Evolutionary conservation across 495 filamentous ascomycete genomes (phyloP), one percentile per base, ranked within the genome.

Genomic region (Immersiella caudata): DNA sequence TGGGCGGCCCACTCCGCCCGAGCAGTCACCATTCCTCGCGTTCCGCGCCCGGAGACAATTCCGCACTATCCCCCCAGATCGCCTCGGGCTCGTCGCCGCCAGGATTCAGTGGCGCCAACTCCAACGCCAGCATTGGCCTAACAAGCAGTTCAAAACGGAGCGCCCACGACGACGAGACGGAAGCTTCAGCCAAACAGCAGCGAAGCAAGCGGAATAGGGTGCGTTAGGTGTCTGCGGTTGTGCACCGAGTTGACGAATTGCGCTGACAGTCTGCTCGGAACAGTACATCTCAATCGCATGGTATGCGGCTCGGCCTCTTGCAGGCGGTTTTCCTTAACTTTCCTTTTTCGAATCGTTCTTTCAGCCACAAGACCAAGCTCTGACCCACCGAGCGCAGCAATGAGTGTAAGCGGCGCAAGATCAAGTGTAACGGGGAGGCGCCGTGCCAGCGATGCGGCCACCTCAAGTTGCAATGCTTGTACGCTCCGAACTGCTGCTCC

Each of bases 201-300:
- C 73, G 87, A 63, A 85, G 85, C 68, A 91, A 91, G 76, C 79
- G 88, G 62, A 91, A 90, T 72, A 71, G 82, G 68, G 78, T 80
- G 51, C 49, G 50, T 64, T 7, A 33, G 20, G 14, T 46, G 12
- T 46, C 64, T 60, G 61, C 49, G 46, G 4, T 50, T 35, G 6
- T 56, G 33, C 36, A 27, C 65, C 20, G 8, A 33, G 54, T 18
- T 50, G 9, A 24, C 33, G 35, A 14, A 62, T 62, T 46, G 58
- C 29, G 40, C 40, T 46, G 40, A 46, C 40, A 18, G n/a, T n/a
- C 40, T 6, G 40, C 25, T 33, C 7, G 26, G 21, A n/a, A 49
- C 83, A 92, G 75, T 97, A 97, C 80, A 94, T 95, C 74, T 93
- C 91, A 40, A 95, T 97, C 71, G 93, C 93, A 72, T 96, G 93